Percentiles rank a stretch among this genome's conserved stretches.
phyloP scores from a whole-genome alignment of 768 basidiomycete species.

The Suillus weaverae region DNA sequence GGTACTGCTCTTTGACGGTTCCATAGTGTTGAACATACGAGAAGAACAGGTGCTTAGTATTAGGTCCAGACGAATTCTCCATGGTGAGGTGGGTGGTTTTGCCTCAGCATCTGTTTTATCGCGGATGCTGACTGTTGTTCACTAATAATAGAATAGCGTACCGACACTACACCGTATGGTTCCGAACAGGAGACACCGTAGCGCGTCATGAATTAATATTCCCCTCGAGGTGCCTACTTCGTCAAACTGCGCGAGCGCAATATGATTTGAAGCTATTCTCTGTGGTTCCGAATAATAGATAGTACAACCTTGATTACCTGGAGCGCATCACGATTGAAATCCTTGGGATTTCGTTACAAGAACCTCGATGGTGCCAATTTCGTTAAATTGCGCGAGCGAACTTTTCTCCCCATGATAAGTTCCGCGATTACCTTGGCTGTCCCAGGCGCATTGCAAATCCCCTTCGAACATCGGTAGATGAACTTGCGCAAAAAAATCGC shows the following conservation, averaged over 20 bases:
- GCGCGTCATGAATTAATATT: not conserved
- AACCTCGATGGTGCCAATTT: constrained; percentile 44
- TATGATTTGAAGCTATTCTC: not conserved
- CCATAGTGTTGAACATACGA: too few species aligned
- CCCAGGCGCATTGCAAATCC: constrained; percentile 81
- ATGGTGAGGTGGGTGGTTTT: not conserved
- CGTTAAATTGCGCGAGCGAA: constrained; percentile 53
- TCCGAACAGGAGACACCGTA: not conserved
- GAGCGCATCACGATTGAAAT: not conserved
- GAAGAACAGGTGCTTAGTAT: too few species aligned
- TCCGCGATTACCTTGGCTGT: constrained; percentile 76
- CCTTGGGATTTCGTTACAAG: constrained; percentile 21
- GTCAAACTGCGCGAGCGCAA: constrained; percentile 50
- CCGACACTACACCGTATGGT: not conserved
- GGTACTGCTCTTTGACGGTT: not conserved
- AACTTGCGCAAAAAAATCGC: not conserved
- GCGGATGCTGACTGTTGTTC: not conserved
- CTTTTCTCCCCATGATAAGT: constrained; percentile 66
- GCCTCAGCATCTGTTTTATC: not conserved
- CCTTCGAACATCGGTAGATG: constrained; percentile 39
- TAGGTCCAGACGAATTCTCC: not conserved
- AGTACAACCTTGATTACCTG: not conserved
- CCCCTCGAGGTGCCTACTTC: constrained; percentile 41
- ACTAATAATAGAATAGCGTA: not conserved
- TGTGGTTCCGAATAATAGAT: not conserved